phyloP scores from a whole-genome alignment of 495 filamentous ascomycete species.

The Podospora pseudoanserina region DNA sequence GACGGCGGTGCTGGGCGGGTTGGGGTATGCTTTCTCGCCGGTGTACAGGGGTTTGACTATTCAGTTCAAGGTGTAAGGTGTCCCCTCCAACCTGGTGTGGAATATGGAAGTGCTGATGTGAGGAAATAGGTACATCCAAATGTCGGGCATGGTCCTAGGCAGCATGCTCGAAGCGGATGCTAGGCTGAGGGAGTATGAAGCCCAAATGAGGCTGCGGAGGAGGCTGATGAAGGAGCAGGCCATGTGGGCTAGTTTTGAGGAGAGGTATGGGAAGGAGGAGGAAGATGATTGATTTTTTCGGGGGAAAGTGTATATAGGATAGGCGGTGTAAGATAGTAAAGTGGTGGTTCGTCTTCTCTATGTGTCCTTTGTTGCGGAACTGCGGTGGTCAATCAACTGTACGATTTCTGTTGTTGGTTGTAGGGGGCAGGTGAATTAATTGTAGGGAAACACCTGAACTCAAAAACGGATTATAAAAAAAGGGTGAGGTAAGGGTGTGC shows the following conservation, averaged over 20 bases:
- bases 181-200: slow-evolving; percentile 65
- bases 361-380: too few relatives aligned
- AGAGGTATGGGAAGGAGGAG: slow-evolving; percentile 37
- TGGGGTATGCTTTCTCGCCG: slow-evolving; percentile 60
- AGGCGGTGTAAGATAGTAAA: neutral
- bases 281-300: slow-evolving; percentile 28
- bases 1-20: slow-evolving; percentile 51
- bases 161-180: slow-evolving; percentile 80
- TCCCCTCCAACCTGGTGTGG: neutral
- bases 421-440: too few relatives aligned
- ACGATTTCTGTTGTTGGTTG: too few relatives aligned
- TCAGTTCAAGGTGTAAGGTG: slow-evolving; percentile 79
- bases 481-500: too few relatives aligned
- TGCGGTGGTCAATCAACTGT: too few relatives aligned
- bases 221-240: slow-evolving; percentile 58
- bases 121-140: slow-evolving; percentile 66
- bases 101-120: neutral
- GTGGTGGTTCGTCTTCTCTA: too few relatives aligned
- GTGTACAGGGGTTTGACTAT: slow-evolving; percentile 78
- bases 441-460: too few relatives aligned
- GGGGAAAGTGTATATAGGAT: neutral
- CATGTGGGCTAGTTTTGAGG: slow-evolving; percentile 53
- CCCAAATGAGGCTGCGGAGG: slow-evolving; percentile 59
- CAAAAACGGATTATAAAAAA: too few relatives aligned
- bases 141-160: slow-evolving; percentile 82